phyloP scores from a whole-genome alignment of 1,284 basidiomycete species.

The Singerocomus rubriflavus region DNA sequence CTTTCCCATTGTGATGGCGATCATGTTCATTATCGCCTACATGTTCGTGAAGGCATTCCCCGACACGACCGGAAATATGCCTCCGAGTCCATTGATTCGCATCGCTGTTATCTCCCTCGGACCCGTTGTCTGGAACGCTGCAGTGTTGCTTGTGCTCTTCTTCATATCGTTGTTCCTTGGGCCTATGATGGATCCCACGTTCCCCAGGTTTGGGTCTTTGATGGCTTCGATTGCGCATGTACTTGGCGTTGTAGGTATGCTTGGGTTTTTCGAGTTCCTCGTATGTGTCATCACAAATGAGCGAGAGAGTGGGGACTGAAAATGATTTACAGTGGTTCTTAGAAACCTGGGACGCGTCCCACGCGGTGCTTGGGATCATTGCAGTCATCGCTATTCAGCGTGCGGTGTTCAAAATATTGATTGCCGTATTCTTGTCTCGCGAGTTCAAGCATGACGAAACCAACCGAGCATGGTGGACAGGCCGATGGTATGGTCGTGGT shows the following conservation, averaged over 20 bases:
- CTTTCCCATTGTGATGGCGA: constrained; percentile 80
- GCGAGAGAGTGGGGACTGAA: constrained; percentile 6
- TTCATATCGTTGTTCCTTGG: constrained; percentile 90
- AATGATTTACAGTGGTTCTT: constrained; percentile 76
- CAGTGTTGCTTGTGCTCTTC: constrained; percentile 83
- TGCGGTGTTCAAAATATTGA: constrained; percentile 88
- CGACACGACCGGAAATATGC: constrained; percentile 58
- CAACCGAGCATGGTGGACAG: constrained; percentile 97
- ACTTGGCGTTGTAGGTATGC: constrained; percentile 77
- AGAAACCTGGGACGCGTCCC: constrained; percentile 88
- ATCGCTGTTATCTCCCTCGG: constrained; percentile 93
- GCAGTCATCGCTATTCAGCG: constrained; percentile 87
- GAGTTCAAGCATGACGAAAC: constrained; percentile 99
- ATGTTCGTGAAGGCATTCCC: constrained; percentile 89
- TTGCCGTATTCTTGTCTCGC: constrained; percentile 87
- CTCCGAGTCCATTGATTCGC: constrained; percentile 80
- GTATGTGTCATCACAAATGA: constrained; percentile 45
- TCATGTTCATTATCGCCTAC: constrained; percentile 85
- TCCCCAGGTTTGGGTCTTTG: constrained; percentile 83
- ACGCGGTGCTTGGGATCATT: constrained; percentile 88
- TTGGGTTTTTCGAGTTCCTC: constrained; percentile 93
- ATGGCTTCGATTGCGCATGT: constrained; percentile 88
- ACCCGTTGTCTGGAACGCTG: constrained; percentile 95
- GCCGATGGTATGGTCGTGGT: constrained; percentile 92
- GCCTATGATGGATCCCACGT: constrained; percentile 82